Evolutionary conservation across 192 early-diverging fungal genomes (phyloP).

Genomic region (Diversispora eburnea): DNA sequence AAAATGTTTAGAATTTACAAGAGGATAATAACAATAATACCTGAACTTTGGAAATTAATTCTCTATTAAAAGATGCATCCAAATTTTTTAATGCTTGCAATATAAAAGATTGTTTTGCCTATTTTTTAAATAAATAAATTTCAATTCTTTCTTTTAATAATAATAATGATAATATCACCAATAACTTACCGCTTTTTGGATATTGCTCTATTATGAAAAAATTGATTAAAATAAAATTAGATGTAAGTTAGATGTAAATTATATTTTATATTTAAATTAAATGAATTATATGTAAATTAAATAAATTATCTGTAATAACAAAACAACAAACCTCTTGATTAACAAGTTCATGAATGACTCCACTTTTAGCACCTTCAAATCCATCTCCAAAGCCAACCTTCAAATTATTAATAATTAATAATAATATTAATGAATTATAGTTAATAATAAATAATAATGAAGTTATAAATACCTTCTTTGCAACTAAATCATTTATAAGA

Average conservation of each 20-base stretch:
- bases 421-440: background rate
- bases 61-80: slow-evolving; percentile 45
- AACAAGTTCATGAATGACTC: slow-evolving; percentile 53
- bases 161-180: background rate
- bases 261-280: too few relatives aligned
- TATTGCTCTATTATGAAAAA: background rate
- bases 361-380: slow-evolving; percentile 57
- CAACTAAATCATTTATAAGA: slow-evolving; percentile 47
- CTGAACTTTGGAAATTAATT: slow-evolving; percentile 50
- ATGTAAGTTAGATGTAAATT: background rate
- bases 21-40: background rate
- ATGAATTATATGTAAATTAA: background rate
- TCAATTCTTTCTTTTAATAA: background rate
- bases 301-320: background rate
- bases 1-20: background rate
- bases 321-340: slow-evolving; percentile 38
- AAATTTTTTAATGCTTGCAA: slow-evolving; percentile 50
- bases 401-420: background rate
- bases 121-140: background rate
- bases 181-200: background rate
- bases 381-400: slow-evolving; percentile 38
- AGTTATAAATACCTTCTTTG: slow-evolving; percentile 36
- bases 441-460: background rate
- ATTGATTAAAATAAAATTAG: too few relatives aligned
- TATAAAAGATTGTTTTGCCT: slow-evolving; percentile 48